phyloP scores from a whole-genome alignment of 2,329 filamentous ascomycete species.

The Westerdykella ornata region DNA sequence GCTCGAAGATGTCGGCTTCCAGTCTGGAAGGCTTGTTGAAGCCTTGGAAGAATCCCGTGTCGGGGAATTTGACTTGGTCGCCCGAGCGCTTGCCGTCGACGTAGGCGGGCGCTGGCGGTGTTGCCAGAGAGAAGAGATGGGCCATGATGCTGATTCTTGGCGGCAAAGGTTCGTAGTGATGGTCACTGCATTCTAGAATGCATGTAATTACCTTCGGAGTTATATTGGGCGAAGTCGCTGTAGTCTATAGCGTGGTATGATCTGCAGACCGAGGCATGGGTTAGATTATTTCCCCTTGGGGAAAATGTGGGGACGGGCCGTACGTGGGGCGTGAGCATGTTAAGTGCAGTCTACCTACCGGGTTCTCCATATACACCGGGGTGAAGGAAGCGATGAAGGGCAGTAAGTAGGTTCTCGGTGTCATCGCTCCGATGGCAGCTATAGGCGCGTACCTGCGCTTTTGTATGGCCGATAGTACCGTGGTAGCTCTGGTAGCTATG shows the following conservation, averaged over 20 bases:
- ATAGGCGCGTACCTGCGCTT: background rate
- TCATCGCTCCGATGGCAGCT: constrained; percentile 8
- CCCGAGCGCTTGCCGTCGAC: constrained; percentile 17
- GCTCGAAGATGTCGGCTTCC: constrained; percentile 37
- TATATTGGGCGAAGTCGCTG: constrained; percentile 1
- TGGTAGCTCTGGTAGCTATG: too few species aligned
- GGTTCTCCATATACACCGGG: constrained; percentile 9
- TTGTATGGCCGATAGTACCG: too few species aligned
- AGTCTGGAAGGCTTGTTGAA: constrained; percentile 38
- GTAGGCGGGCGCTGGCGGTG: constrained; percentile 20
- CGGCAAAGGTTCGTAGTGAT: background rate
- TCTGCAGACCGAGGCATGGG: background rate
- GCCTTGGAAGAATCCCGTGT: constrained; percentile 33
- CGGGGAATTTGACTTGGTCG: constrained; percentile 29
- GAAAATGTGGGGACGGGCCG: constrained; percentile 14
- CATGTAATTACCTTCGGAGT: background rate
- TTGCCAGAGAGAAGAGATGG: constrained; percentile 30
- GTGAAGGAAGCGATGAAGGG: constrained; percentile 7
- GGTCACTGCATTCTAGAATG: background rate
- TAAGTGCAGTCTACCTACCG: constrained; percentile 9
- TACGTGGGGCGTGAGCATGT: constrained; percentile 11
- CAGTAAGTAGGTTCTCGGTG: constrained; percentile 6
- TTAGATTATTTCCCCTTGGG: constrained; percentile 3
- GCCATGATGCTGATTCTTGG: constrained; percentile 17
- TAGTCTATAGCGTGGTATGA: constrained; percentile 5